Evolutionary conservation across 805 yeast genomes (phyloP).

Genomic region (Suhomyces vadensis): DNA sequence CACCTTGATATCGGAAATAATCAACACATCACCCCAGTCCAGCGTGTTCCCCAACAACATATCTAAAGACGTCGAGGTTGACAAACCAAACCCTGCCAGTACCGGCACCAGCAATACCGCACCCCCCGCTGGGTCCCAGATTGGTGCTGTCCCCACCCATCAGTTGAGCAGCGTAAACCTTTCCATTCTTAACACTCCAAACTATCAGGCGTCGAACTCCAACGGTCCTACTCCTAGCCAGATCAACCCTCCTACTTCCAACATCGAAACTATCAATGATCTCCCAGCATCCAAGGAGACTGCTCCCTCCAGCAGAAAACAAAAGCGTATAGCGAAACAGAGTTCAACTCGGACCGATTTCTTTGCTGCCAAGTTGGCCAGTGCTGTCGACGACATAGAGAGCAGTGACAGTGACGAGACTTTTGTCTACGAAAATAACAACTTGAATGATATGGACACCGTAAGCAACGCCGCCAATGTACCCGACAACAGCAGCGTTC

Average conservation of each 20-base stretch:
- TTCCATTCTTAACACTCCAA: constrained; percentile 2
- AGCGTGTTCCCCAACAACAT: constrained; percentile 11
- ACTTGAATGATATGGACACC: constrained; percentile 25
- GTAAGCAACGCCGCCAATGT: constrained; percentile 9
- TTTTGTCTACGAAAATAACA: constrained; percentile 80
- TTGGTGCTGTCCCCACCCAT: neutral
- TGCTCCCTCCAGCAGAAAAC: constrained; percentile 12
- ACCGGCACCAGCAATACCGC: neutral
- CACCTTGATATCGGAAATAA: constrained; percentile 35
- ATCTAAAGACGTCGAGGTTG: neutral
- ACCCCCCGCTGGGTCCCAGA: neutral
- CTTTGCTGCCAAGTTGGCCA: constrained; percentile 92
- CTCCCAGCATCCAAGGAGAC: neutral
- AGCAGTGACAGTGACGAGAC: constrained; percentile 91
- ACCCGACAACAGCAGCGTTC: constrained; percentile 13
- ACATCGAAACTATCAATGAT: constrained; percentile 6
- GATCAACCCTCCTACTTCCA: constrained; percentile 1
- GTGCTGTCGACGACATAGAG: constrained; percentile 89
- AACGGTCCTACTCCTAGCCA: neutral
- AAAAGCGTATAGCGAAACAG: constrained; percentile 41
- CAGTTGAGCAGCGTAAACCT: constrained; percentile 4
- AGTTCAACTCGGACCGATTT: constrained; percentile 82
- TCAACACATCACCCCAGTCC: constrained; percentile 37
- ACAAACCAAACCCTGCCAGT: neutral
- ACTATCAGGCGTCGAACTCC: neutral